Evolutionary conservation across 768 basidiomycete species (phyloP), one percentile per base, ranked within the genome.

Genomic region (Boletus rufocinnamomeus): DNA sequence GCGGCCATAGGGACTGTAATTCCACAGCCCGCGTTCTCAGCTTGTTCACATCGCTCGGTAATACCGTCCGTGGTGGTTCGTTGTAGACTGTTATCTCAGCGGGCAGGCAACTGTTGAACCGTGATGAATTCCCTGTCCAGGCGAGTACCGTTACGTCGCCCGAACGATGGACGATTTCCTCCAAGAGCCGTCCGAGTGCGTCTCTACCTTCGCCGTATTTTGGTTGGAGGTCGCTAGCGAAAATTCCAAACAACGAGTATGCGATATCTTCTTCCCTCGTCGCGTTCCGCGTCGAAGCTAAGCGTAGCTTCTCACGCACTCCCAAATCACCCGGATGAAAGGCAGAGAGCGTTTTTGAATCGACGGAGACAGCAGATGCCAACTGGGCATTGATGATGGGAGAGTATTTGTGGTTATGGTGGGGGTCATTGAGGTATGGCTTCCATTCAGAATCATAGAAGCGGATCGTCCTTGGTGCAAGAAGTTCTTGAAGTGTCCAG

Each of bases 371-470:
- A 8, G 57, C 57, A 47, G 53, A 30, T 1, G 23, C 37, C 23
- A 58, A n/a, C 19, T 56, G 44, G 4, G 1, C 23, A 11, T 34
- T 47, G 23, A 57, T 57, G 6, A 13, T 1, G 14, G 45, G 54
- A n/a, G 54, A 57, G 30, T 56, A 45, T 48, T 45, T 48, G 45
- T 58, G 46, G 25, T 58, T 40, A 14, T 32, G n/a, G 13, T 47
- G 19, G 45, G 13, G 23, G 19, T 57, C 54, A 27, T 57, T 23
- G 14, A 57, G 54, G 30, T 58, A 58, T 17, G 3, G 45, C 6
- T 57, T 57, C 57, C 57, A 57, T 14, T 56, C 19, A 0, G 45
- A 57, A 47, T 47, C 57, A 28, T 57, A 58, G 54, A 57, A 58
- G n/a, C 57, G 54, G 44, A 58, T 57, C 19, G 10, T 38, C n/a